These are phyloP conservation scores for Globisporangium barbulae DNA, from an alignment of 352 stramenopile genomes.

Conservation along the genomic window DNA sequence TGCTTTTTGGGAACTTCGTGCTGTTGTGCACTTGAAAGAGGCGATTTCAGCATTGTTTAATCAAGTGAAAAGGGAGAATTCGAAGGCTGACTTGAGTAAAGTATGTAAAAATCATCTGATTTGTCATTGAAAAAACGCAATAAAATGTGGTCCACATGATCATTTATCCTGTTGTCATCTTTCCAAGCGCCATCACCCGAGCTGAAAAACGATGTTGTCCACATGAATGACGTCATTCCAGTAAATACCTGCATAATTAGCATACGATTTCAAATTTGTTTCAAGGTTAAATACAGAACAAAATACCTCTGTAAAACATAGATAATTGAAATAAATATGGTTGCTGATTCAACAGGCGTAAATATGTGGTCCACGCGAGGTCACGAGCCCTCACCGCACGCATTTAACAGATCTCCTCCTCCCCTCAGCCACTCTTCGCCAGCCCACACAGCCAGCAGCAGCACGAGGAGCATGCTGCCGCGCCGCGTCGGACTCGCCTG, in stretches of 20 bases:
- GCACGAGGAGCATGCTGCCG: slow-evolving; percentile 7
- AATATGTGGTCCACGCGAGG: neutral
- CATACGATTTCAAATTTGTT: too few species aligned
- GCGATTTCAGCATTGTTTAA: neutral
- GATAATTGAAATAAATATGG: neutral
- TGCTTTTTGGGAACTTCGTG: slow-evolving; percentile 4
- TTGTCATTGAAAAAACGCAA: neutral
- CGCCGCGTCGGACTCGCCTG: slow-evolving; percentile 12
- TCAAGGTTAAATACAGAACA: too few species aligned
- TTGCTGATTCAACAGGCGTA: neutral
- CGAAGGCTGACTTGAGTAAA: neutral
- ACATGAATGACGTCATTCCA: too few species aligned
- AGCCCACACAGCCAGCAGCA: neutral
- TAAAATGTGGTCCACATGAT: neutral
- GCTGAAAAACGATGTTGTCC: too few species aligned
- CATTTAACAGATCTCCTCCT: slow-evolving; percentile 15
- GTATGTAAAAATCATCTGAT: too few species aligned
- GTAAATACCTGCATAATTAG: too few species aligned
- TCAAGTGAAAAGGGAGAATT: neutral
- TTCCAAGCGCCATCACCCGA: too few species aligned
- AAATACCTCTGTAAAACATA: too few species aligned
- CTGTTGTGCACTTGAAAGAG: neutral
- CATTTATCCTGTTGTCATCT: too few species aligned
- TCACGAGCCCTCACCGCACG: neutral
- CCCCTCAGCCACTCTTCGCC: slow-evolving; percentile 11